Base-by-base conservation (phyloP, 2,329 filamentous ascomycete genomes). In the Intubia oerlemansii region DNA sequence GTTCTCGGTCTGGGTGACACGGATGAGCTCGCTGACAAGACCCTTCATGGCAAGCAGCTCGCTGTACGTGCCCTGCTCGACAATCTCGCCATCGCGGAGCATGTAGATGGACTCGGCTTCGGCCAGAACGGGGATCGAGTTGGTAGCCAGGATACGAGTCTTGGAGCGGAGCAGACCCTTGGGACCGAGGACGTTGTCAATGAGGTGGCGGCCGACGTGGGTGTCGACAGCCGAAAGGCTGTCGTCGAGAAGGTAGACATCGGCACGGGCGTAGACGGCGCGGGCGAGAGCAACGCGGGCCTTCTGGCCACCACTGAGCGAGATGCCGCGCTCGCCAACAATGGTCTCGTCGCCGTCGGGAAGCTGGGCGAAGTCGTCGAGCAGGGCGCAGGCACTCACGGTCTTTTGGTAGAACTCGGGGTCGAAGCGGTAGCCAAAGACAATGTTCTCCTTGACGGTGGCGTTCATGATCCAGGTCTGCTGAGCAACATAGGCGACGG, bases 391-490 rank as follows among this genome's bases (percentile, higher is more conserved):
- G 23, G 88, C 85, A 45, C 80, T 73, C 28, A 98, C 62, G 1
- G 85, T 93, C 43, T 78, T 73, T 32, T 95, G 80, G 52, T 98
- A 98, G 50, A 98, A 98, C 17, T 74, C 65, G 5, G 84, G 73
- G 49, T 98, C 85, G 59, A 78, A 93, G 26, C 80, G 73, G 51
- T 98, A 82, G 2, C 88, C 88, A 44, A 98, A 98, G 5, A 93
- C 62, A 40, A 98, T 92, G 45, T 98, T 98, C 45, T 98, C 88
- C 42, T 82, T 80, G 32, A 98, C 84, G 17, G 79, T 91, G 7
- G 88, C 88, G 45, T 98, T 98, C 72, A 95, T 85, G 29, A 98
- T 78, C 88, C 90, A 98, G 13, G 82, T 60, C 42, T 79, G 72
- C 48, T 98, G 90, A 11, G 82, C 79, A 33, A 91, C 88, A 47